Percentiles rank a stretch among this genome's conserved stretches.
Evolutionary conservation across 1,284 basidiomycete species (phyloP).

Genomic region (Pseudozyma sp.): DNA sequence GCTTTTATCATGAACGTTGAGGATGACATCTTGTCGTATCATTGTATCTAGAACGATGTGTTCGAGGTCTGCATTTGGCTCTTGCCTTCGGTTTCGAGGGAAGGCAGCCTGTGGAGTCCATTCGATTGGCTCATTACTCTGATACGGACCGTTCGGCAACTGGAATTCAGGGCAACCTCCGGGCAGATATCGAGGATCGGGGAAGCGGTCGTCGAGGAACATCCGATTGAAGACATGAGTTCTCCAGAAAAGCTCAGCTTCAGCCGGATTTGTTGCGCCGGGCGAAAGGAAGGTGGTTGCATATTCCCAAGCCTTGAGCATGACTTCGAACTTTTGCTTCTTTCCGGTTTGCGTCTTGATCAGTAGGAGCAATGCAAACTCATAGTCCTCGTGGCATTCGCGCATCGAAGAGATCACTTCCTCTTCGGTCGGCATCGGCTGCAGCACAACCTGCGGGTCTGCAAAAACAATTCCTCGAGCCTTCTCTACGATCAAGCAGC

Average conservation of each 20-base stretch:
- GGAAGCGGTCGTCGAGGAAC: not conserved
- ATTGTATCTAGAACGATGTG: not conserved
- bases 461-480: slow-evolving; percentile 1
- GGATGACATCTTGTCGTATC: not conserved
- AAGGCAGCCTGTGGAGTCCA: not conserved
- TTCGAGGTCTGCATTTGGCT: not conserved
- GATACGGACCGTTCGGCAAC: not conserved
- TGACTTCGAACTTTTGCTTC: too few relatives aligned
- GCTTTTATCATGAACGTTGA: not conserved
- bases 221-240: not conserved
- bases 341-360: not conserved
- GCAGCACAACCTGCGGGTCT: not conserved
- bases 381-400: slow-evolving; percentile 1
- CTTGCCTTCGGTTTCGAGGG: too few relatives aligned
- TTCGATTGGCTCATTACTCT: not conserved
- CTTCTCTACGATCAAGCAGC: not conserved
- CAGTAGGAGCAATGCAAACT: slow-evolving; percentile 5
- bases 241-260: not conserved
- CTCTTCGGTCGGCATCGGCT: slow-evolving; percentile 2
- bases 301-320: not conserved
- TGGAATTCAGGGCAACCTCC: not conserved
- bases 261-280: not conserved
- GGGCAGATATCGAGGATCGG: not conserved
- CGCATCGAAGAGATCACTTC: not conserved
- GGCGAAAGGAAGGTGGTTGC: not conserved